These are phyloP conservation scores for Russula brevipes DNA, from an alignment of 768 basidiomycete genomes.

Conservation along the genomic window DNA sequence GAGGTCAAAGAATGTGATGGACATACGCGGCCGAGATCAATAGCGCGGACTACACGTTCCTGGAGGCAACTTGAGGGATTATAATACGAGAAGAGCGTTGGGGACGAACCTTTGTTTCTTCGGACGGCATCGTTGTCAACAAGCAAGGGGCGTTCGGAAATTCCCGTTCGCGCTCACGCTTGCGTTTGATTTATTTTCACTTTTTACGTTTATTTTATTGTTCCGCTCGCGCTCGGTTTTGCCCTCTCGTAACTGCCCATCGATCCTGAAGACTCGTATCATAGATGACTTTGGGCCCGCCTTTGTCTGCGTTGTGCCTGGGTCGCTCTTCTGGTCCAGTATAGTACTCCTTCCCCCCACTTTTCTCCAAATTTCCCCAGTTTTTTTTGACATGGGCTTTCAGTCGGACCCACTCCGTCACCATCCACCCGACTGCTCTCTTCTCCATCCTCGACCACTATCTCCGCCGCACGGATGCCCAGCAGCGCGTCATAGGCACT, in stretches of 20 bases:
- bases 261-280: too few species aligned
- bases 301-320: constrained; percentile 43
- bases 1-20: constrained; percentile 4
- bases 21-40: constrained; percentile 79
- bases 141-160: constrained; percentile 33
- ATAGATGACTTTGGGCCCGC: constrained; percentile 43
- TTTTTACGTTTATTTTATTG: too few species aligned
- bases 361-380: background rate
- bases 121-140: constrained; percentile 64
- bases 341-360: constrained; percentile 30
- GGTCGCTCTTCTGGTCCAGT: constrained; percentile 33
- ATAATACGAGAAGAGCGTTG: background rate
- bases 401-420: constrained; percentile 71
- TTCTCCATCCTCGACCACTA: constrained; percentile 97
- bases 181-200: too few species aligned
- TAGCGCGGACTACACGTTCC: constrained; percentile 78
- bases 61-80: constrained; percentile 27
- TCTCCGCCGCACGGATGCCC: constrained; percentile 74
- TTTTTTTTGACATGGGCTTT: background rate
- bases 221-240: background rate
- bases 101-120: constrained; percentile 77
- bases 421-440: constrained; percentile 86
- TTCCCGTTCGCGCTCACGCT: constrained; percentile 3
- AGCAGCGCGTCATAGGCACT: constrained; percentile 92
- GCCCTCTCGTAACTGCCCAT: background rate